Base-by-base conservation (phyloP, 768 basidiomycete genomes). In the Hysterangium stoloniferum region DNA sequence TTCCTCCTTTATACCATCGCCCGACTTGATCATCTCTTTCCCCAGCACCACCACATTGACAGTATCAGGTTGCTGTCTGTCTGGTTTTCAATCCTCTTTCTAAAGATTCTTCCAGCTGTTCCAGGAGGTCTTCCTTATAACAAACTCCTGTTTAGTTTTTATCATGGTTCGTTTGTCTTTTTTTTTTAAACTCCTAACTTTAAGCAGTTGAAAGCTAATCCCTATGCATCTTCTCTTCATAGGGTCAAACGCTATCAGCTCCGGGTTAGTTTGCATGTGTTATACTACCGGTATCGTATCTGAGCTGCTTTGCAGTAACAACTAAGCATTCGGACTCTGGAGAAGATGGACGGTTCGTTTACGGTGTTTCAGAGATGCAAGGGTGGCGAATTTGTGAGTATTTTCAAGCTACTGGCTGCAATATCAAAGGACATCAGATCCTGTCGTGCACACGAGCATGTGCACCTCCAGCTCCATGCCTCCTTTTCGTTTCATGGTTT, bases 371-470 rank as follows among this genome's bases (percentile, higher is more conserved):
- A 40, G 94, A 97, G 69, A 98, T 98, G 95, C 96, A 99, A 68
- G 96, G 96, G 60, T 99, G 96, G 96, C 77, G 96, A 68, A 85
- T 98, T 69, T 81, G 95, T 99, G 62, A 70, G 95, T 84, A 20
- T 32, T 29, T 45, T 8, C 6, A 27, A 3, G 4, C 11, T 27
- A n/a, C 44, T 45, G 25, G 12, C 44, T 45, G n/a, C 29, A 20
- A 6, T 31, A 25, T 13, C 11, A 15, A 12, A 9, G 44, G 44
- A 42, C 41, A 25, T 11, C 43, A 31, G 25, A 31, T 45, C 44
- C 44, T 33, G 44, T 27, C 33, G 28, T 45, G 17, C 35, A 37
- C 24, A 20, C 17, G n/a, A 17, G 20, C 34, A 34, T 48, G 22
- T 34, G 13, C 6, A 35, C 37, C 32, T 24, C 47, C 25, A 37